Conservation (phyloP, 2,329 filamentous ascomycete genomes). For the Botrytis medusae region DNA sequence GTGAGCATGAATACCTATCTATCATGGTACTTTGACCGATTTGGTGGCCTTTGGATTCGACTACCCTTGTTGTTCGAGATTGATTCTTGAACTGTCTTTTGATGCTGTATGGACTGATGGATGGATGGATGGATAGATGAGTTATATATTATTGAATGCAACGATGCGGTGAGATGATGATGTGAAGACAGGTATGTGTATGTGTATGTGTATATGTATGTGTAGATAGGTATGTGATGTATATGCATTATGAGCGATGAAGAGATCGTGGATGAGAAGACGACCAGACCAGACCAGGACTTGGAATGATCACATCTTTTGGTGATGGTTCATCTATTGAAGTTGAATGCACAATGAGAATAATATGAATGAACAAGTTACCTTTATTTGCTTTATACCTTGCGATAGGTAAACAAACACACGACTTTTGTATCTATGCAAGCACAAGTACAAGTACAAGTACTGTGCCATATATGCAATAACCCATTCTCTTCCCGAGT, state of each 20-base stretch:
- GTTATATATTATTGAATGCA: background rate
- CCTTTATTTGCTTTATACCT: too few relatives aligned
- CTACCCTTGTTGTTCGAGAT: background rate
- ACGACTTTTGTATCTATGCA: background rate
- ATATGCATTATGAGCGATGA: background rate
- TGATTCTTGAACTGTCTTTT: background rate
- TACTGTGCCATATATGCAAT: background rate
- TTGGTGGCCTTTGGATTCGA: background rate
- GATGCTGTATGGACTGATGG: background rate
- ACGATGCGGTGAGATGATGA: background rate
- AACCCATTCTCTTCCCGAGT: background rate
- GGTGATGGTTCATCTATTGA: background rate
- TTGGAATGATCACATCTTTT: background rate
- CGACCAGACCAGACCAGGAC: background rate
- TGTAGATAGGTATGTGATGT: background rate
- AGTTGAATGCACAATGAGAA: background rate
- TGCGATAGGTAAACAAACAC: too few relatives aligned
- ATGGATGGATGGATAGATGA: background rate
- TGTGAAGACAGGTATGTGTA: background rate
- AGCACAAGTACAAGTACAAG: background rate
- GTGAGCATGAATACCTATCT: constrained; percentile 8
- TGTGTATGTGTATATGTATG: background rate
- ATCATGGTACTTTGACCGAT: background rate
- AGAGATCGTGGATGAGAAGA: background rate
- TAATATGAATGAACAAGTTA: background rate